Conservation (phyloP, 129 eudicot species). For the Saussurea involucrata region DNA sequence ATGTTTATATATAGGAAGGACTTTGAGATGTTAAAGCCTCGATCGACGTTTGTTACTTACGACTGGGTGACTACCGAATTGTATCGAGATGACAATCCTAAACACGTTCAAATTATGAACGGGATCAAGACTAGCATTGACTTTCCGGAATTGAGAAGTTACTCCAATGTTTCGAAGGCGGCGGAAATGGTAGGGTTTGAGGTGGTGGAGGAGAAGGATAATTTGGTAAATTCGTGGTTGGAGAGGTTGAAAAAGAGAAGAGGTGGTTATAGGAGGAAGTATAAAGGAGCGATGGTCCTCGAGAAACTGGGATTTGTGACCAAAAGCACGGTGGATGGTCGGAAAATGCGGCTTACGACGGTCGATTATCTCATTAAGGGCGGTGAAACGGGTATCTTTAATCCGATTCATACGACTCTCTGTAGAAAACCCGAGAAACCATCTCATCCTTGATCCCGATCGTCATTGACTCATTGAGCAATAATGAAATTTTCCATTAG, state of each 20-base stretch:
- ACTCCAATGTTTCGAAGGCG: conserved; percentile 48
- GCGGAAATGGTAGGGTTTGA: conserved; percentile 85
- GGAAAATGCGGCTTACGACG: conserved; percentile 76
- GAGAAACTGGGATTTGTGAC: conserved; percentile 71
- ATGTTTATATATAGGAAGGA: conserved; percentile 70
- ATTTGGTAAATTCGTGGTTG: conserved; percentile 83
- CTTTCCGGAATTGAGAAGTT: conserved; percentile 69
- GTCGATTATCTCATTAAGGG: conserved; percentile 75
- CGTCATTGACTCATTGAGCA: not conserved
- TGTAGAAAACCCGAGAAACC: conserved; percentile 63
- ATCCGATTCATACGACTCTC: conserved; percentile 80
- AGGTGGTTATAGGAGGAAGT: conserved; percentile 85
- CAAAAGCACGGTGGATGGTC: conserved; percentile 73
- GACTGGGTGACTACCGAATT: conserved; percentile 89
- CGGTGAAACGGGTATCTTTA: conserved; percentile 74
- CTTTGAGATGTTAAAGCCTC: conserved; percentile 72
- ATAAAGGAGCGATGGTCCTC: conserved; percentile 53
- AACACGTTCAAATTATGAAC: conserved; percentile 77
- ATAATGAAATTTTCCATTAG: no score
- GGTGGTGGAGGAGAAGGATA: conserved; percentile 66
- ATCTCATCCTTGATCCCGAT: conserved; percentile 14
- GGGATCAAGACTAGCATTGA: conserved; percentile 85
- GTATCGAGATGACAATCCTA: conserved; percentile 41
- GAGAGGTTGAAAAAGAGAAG: conserved; percentile 80
- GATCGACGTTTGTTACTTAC: conserved; percentile 56